Percentiles rank a stretch among this genome's conserved stretches.
phyloP scores from a whole-genome alignment of 495 filamentous ascomycete genomes.

The Aspergillus nidulans region DNA sequence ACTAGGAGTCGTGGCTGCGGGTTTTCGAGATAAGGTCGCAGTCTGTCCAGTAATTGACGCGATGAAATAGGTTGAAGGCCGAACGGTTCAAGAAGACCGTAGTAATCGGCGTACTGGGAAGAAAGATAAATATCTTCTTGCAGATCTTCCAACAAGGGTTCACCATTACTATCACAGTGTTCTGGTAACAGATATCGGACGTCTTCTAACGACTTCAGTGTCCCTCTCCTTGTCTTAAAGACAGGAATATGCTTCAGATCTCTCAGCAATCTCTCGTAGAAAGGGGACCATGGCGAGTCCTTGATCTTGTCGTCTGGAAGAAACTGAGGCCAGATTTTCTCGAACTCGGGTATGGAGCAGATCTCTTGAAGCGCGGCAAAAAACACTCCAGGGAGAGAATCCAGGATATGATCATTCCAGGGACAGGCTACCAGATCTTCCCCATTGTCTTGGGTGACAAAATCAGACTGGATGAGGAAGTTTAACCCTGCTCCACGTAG shows the following conservation, averaged over 20 bases:
- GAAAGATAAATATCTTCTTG: conserved; percentile 6
- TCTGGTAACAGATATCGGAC: conserved; percentile 7
- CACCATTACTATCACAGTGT: background rate
- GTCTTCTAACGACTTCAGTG: background rate
- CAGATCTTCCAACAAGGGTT: background rate
- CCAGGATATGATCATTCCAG: conserved; percentile 4
- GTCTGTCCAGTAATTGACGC: conserved; percentile 1
- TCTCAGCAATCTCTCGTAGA: background rate
- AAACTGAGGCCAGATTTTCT: background rate
- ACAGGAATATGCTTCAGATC: conserved; percentile 1
- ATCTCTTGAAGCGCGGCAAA: background rate
- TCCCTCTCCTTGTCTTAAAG: conserved; percentile 6
- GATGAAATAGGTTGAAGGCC: conserved; percentile 4
- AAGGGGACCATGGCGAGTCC: background rate
- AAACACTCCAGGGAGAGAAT: background rate
- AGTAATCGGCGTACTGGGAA: conserved; percentile 1
- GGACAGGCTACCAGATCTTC: background rate
- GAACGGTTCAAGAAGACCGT: background rate
- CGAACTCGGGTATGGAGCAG: background rate
- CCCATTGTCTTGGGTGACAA: background rate
- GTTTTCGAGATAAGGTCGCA: background rate
- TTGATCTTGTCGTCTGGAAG: background rate
- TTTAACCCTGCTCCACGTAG: background rate
- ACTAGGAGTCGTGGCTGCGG: background rate
- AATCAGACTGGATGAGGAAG: conserved; percentile 7